Percentiles rank a stretch among this genome's conserved stretches.
Conservation (phyloP, 2,329 filamentous ascomycete species). For the Apiospora koreana region DNA sequence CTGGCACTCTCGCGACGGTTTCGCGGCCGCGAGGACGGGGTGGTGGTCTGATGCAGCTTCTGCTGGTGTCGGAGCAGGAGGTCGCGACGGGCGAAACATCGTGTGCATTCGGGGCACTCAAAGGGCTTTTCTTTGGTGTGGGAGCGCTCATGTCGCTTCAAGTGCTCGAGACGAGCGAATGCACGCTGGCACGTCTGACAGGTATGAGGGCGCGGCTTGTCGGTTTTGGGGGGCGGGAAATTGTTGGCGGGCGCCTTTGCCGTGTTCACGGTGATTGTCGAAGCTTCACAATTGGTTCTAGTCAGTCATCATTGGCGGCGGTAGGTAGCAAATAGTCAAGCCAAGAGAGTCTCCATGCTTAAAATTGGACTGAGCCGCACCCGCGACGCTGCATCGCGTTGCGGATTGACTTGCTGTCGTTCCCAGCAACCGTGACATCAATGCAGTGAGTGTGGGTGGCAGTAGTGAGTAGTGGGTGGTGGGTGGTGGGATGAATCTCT, state of each 20-base stretch:
- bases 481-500: constrained; percentile 1
- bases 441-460: background rate
- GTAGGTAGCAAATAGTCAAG: background rate
- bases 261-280: constrained; percentile 42
- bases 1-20: constrained; percentile 89
- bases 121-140: constrained; percentile 86
- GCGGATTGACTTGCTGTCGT: background rate
- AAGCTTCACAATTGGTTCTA: constrained; percentile 5
- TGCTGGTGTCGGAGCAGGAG: constrained; percentile 93
- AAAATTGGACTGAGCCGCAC: too few relatives aligned
- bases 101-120: constrained; percentile 89
- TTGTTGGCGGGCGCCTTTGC: constrained; percentile 25
- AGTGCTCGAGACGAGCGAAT: constrained; percentile 91
- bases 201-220: constrained; percentile 94
- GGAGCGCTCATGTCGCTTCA: constrained; percentile 91
- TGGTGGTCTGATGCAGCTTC: constrained; percentile 93
- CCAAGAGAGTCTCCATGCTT: background rate
- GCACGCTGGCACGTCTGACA: constrained; percentile 89
- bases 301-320: background rate
- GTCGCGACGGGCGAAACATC: constrained; percentile 94
- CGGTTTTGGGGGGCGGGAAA: constrained; percentile 87
- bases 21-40: constrained; percentile 81
- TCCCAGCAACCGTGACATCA: background rate
- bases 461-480: background rate
- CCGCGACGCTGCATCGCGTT: background rate